Evolutionary conservation across 495 filamentous ascomycete species (phyloP).

Genomic region (Trichoderma gamsii): DNA sequence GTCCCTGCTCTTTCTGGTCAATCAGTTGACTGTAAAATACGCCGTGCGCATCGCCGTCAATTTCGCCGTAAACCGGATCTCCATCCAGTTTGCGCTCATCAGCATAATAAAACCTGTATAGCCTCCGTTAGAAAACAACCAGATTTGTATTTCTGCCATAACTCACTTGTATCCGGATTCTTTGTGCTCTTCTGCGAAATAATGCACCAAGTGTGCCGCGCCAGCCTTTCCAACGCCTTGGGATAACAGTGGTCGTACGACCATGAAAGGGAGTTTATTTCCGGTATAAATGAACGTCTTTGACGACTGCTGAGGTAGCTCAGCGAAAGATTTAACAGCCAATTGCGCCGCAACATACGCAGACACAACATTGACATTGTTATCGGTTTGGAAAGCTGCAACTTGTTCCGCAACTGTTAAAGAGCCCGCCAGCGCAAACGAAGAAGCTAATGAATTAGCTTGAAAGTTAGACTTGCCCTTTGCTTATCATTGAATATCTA

Average conservation of each 20-base stretch:
- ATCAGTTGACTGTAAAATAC: not conserved
- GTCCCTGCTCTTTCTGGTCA: not conserved
- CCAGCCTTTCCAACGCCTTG: not conserved
- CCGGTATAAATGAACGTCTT: constrained; percentile 1
- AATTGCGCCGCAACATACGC: not conserved
- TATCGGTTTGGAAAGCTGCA: not conserved
- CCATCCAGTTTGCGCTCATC: not conserved
- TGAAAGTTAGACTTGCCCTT: not conserved
- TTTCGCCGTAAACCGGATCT: not conserved
- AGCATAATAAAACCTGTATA: not conserved
- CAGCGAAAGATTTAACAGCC: not conserved
- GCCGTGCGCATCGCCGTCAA: not conserved
- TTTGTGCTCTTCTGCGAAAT: not conserved
- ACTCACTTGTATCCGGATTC: not conserved
- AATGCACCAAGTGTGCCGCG: not conserved
- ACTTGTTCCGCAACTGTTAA: not conserved
- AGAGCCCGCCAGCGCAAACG: not conserved
- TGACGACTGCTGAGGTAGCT: not conserved
- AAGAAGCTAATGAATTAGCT: not conserved
- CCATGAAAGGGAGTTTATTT: not conserved
- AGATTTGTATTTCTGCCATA: not conserved
- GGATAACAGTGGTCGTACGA: not conserved
- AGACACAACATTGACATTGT: not conserved
- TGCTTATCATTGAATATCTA: not conserved
- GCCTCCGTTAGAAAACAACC: not conserved